Evolutionary conservation across 176 grass and related monocot species (phyloP), one percentile per base, ranked within the genome.

Genomic region (Oryza coarctata): DNA sequence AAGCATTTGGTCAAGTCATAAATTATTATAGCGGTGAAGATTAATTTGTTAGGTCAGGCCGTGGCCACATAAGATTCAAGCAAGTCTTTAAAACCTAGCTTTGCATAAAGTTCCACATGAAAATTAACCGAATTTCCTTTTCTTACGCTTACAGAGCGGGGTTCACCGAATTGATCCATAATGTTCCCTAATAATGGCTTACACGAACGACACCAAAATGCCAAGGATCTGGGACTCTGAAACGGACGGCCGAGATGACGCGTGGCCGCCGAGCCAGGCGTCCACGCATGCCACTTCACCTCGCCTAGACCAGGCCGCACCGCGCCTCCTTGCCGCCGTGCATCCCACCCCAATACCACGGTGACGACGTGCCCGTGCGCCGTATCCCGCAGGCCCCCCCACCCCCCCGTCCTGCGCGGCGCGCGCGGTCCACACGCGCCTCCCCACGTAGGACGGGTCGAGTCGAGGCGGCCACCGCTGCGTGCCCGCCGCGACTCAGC

Each of bases 341-440:
- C 63, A 22, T n/a, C 26, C 68, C 58, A n/a, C n/a, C 20, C 50
- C 68, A 12, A 35, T 30, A 61, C 34, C 34, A 26, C 0, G 3
- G 39, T 10, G 66, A 78, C 73, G 86, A 35, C 73, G 50, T 55
- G 50, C 5, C 52, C 39, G 65, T 44, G 49, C n/a, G 22, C 38
- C 15, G 66, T 44, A 36, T 17, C 38, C 38, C 78, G 61, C 22
- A 65, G 65, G n/a, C n/a, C n/a, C n/a, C n/a, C n/a, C n/a, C n/a
- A n/a, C n/a, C n/a, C n/a, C 57, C 73, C 63, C 47, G 17, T 35
- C 7, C 6, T 55, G 50, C 20, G 63, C 12, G 13, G 22, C 12
- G 45, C 68, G 76, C n/a, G 47, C 80, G 74, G 86, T 78, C 74
- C 73, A 82, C 86, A 87, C 67, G 73, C 86, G 67, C 43, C 45